phyloP scores from a whole-genome alignment of 2,329 filamentous ascomycete species.

The Ophiocordyceps camponoti-leonardi region DNA sequence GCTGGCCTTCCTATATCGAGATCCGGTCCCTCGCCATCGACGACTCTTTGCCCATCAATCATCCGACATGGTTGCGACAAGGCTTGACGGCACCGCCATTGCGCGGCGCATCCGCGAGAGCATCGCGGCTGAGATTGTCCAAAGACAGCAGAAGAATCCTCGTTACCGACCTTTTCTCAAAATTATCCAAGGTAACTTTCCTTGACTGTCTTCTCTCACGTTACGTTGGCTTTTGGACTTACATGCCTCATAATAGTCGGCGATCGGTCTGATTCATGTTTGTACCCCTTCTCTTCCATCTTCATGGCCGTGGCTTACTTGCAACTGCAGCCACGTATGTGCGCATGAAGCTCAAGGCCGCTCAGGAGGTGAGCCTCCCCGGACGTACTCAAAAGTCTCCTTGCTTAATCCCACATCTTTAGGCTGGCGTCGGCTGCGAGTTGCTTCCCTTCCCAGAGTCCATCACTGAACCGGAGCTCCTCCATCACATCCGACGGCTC shows the following conservation, averaged over 20 bases:
- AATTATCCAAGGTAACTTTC: conserved; percentile 66
- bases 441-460: conserved; percentile 68
- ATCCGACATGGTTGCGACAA: conserved; percentile 63
- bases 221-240: background rate
- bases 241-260: conserved; percentile 39
- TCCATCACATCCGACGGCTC: conserved; percentile 62
- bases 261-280: conserved; percentile 80
- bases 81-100: conserved; percentile 92
- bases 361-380: conserved; percentile 51
- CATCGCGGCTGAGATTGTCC: conserved; percentile 62
- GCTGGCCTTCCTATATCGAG: background rate
- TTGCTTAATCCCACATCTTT: conserved; percentile 1
- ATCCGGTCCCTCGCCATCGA: too few relatives aligned
- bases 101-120: conserved; percentile 79
- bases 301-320: background rate
- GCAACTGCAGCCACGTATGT: conserved; percentile 70
- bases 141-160: conserved; percentile 67
- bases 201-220: background rate
- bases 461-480: conserved; percentile 68
- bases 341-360: conserved; percentile 98
- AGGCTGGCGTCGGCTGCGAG: conserved; percentile 83
- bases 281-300: conserved; percentile 2
- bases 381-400: background rate
- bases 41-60: conserved; percentile 10
- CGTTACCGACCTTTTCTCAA: conserved; percentile 79